Conservation (phyloP, 2,329 filamentous ascomycete species). For the Helotiales sp. region DNA sequence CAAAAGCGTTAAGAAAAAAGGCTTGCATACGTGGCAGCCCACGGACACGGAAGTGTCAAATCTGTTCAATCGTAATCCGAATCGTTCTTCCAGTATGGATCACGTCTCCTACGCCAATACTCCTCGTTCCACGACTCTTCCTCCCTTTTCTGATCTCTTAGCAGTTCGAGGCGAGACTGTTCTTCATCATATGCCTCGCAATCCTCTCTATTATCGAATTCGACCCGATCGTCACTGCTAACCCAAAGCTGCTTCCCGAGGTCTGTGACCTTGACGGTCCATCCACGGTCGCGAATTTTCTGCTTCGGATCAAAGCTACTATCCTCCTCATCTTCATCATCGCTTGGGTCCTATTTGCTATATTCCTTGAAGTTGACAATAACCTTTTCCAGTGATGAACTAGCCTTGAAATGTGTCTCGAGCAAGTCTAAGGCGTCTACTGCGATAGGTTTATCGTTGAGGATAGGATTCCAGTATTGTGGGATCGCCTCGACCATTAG, state of each 20-base stretch:
- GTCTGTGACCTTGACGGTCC: constrained; percentile 21
- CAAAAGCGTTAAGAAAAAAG: too few relatives aligned
- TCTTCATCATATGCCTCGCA: constrained; percentile 20
- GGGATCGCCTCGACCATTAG: constrained; percentile 8
- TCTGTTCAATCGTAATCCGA: constrained; percentile 21
- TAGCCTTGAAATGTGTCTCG: constrained; percentile 19
- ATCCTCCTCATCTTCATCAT: too few relatives aligned
- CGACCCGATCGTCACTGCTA: constrained; percentile 10
- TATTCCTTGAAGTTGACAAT: constrained; percentile 22
- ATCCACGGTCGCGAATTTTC: constrained; percentile 18
- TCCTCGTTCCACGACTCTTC: constrained; percentile 15
- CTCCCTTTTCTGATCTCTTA: constrained; percentile 17
- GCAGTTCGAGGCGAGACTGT: constrained; percentile 1
- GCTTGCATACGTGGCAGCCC: too few relatives aligned
- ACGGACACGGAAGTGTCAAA: neutral
- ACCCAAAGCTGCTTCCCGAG: constrained; percentile 18
- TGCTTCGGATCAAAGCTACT: too few relatives aligned
- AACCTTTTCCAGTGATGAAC: constrained; percentile 19
- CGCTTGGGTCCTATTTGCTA: constrained; percentile 7
- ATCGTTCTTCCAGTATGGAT: constrained; percentile 24
- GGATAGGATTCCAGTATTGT: neutral
- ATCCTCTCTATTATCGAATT: constrained; percentile 21
- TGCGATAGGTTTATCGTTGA: constrained; percentile 7
- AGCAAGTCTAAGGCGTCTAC: constrained; percentile 18
- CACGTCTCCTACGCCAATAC: constrained; percentile 21